phyloP scores from a whole-genome alignment of 1,284 basidiomycete genomes.

The Sporisorium reilianum region DNA sequence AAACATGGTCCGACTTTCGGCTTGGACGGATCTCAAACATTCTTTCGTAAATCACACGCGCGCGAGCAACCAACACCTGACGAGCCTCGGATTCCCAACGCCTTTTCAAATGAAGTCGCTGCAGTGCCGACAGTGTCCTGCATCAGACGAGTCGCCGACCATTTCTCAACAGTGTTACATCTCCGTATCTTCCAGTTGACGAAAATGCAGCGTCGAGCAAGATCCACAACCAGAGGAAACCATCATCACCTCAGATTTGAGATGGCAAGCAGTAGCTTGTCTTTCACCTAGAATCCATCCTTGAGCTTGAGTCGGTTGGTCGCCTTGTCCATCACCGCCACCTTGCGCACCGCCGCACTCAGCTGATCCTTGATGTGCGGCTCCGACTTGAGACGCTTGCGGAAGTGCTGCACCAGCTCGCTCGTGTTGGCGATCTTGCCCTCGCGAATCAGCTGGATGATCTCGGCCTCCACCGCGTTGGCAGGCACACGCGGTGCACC shows the following conservation, averaged over 20 bases:
- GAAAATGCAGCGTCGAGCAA: background rate
- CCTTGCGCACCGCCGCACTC: conserved; percentile 57
- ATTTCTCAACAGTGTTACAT: background rate
- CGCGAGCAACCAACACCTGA: background rate
- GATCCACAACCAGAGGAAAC: background rate
- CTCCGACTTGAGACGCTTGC: conserved; percentile 60
- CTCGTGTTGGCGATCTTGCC: conserved; percentile 56
- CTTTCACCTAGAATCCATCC: conserved; percentile 48
- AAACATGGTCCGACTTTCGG: conserved; percentile 3
- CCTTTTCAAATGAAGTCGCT: background rate
- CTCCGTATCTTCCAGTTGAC: background rate
- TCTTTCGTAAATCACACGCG: background rate
- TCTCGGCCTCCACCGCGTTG: conserved; percentile 57
- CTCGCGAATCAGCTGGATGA: conserved; percentile 56
- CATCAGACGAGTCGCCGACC: background rate
- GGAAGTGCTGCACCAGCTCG: conserved; percentile 62
- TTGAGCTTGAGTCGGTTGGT: conserved; percentile 61
- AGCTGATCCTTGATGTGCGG: conserved; percentile 61
- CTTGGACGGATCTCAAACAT: background rate
- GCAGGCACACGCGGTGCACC: conserved; percentile 39
- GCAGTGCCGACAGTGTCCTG: background rate
- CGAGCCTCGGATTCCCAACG: conserved; percentile 8
- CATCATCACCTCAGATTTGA: background rate
- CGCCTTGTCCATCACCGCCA: conserved; percentile 64
- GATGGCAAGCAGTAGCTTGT: background rate